Conservation (phyloP, 2,329 filamentous ascomycete genomes). For the Achaetomium macrosporum region DNA sequence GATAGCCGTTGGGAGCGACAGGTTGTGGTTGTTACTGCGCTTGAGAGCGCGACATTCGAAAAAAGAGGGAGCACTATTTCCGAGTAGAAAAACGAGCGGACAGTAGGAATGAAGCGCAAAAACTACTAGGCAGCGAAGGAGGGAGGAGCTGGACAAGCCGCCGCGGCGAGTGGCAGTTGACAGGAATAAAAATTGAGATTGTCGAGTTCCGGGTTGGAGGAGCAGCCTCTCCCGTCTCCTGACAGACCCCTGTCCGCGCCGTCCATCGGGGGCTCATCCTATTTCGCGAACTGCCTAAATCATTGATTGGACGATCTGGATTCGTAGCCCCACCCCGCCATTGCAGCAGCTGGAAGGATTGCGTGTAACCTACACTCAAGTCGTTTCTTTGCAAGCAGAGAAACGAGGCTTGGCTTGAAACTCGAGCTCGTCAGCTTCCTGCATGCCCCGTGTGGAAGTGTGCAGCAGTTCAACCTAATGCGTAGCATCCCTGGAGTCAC, state of each 20-base stretch:
- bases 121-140: not conserved
- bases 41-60: conserved; percentile 7
- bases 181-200: conserved; percentile 5
- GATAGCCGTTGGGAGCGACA: not conserved
- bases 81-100: not conserved
- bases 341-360: too few relatives aligned
- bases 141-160: conserved; percentile 79
- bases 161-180: conserved; percentile 61
- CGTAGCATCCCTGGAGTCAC: too few relatives aligned
- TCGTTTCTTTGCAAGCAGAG: too few relatives aligned
- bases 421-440: too few relatives aligned
- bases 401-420: too few relatives aligned
- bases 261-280: not conserved
- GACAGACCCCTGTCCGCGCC: not conserved
- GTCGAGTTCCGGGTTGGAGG: not conserved
- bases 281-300: too few relatives aligned
- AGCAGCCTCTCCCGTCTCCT: not conserved
- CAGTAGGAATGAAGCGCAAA: not conserved
- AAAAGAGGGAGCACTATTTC: not conserved
- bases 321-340: too few relatives aligned
- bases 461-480: too few relatives aligned
- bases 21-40: not conserved
- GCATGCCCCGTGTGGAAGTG: too few relatives aligned
- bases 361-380: too few relatives aligned
- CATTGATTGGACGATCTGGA: too few relatives aligned